Conservation (phyloP, 192 early-diverging fungal genomes). For the Nowakowskiella sp. region DNA sequence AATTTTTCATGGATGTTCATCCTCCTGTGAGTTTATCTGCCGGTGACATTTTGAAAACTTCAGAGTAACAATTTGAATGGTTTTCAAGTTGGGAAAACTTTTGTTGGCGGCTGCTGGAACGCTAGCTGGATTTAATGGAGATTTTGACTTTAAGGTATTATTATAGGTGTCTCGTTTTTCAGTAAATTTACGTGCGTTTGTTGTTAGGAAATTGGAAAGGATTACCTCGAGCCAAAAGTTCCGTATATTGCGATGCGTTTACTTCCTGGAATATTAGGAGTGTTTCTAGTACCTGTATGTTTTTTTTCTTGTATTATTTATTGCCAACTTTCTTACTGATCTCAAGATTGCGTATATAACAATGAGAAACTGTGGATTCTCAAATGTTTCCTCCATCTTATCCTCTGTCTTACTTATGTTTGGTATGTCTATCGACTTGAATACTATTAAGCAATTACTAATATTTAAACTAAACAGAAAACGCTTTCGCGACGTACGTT, state of each 20-base stretch:
- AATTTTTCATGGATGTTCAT: slow-evolving; percentile 52
- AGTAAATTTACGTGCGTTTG: neutral
- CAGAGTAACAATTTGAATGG: neutral
- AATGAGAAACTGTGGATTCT: slow-evolving; percentile 38
- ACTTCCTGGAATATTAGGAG: slow-evolving; percentile 73
- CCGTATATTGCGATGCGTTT: slow-evolving; percentile 82
- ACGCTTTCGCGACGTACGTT: slow-evolving; percentile 22
- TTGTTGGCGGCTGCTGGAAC: slow-evolving; percentile 36
- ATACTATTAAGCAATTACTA: slow-evolving; percentile 18
- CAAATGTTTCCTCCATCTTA: slow-evolving; percentile 27
- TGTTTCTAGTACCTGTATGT: slow-evolving; percentile 55
- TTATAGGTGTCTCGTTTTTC: neutral
- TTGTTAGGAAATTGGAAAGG: slow-evolving; percentile 72
- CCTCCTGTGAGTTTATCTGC: slow-evolving; percentile 27
- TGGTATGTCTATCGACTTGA: slow-evolving; percentile 12
- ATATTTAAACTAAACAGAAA: slow-evolving; percentile 6
- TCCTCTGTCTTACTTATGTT: slow-evolving; percentile 37
- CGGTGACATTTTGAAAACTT: neutral
- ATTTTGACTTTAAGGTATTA: slow-evolving; percentile 33
- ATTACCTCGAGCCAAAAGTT: slow-evolving; percentile 72
- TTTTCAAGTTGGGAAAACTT: slow-evolving; percentile 29
- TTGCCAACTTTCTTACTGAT: neutral
- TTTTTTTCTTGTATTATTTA: neutral
- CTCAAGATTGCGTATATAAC: slow-evolving; percentile 36
- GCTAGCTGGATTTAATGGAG: slow-evolving; percentile 39